Percentiles rank a stretch among this genome's conserved stretches.
phyloP scores from a whole-genome alignment of 805 yeast species.

The Starmera pachycereana region DNA sequence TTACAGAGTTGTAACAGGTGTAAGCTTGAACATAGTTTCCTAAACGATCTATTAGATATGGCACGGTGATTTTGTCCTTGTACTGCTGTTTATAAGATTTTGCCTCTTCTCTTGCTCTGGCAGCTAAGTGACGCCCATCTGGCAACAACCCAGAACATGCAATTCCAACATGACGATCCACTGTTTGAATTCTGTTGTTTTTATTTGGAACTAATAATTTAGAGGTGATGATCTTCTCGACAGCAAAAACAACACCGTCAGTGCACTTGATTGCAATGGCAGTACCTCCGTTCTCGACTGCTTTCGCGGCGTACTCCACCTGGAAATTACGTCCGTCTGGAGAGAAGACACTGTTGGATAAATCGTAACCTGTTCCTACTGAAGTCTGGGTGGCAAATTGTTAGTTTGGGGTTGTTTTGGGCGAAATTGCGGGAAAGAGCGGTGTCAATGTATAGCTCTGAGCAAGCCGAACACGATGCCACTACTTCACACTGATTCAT shows the following conservation, averaged over 20 bases:
- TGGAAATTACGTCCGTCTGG: constrained; percentile 91
- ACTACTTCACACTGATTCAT: no score
- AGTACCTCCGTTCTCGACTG: constrained; percentile 96
- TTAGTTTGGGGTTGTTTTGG: no score
- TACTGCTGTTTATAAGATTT: constrained; percentile 65
- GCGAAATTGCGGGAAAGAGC: no score
- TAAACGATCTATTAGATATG: constrained; percentile 75
- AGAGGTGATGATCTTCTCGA: constrained; percentile 84
- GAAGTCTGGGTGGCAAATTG: constrained; percentile 45
- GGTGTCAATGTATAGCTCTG: no score
- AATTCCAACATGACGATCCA: constrained; percentile 90
- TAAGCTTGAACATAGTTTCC: constrained; percentile 92
- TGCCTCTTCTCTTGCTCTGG: constrained; percentile 89
- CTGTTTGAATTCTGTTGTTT: constrained; percentile 83
- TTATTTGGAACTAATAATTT: constrained; percentile 82
- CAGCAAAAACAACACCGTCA: constrained; percentile 95
- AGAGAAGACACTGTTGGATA: constrained; percentile 89
- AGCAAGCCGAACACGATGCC: no score
- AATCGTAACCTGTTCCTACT: constrained; percentile 98
- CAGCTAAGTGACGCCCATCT: constrained; percentile 90
- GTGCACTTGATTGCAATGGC: constrained; percentile 85
- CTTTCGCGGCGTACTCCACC: constrained; percentile 95
- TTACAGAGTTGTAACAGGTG: constrained; percentile 91
- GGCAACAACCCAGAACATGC: constrained; percentile 93
- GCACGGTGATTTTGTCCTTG: constrained; percentile 67